Base-by-base conservation (phyloP, 2,329 filamentous ascomycete genomes). In the Albifimbria verrucaria region DNA sequence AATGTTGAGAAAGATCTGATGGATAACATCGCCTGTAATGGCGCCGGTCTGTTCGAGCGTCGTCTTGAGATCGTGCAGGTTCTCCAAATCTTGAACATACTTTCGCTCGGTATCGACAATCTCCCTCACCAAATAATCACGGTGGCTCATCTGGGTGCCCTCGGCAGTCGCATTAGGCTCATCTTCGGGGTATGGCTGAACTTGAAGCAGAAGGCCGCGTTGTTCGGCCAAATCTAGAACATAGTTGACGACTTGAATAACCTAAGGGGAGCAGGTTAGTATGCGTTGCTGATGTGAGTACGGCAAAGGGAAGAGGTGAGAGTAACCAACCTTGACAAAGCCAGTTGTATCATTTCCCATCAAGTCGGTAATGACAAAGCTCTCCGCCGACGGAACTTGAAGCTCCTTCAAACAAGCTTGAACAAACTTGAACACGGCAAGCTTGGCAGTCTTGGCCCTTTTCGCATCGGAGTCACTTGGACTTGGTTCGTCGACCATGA, bases 41-140 rank as follows among this genome's bases (percentile, higher is more conserved):
- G 91, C 85, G 36, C 92, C 92, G 59, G 88, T 92, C 67, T 95
- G 89, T 62, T 97, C 92, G 52, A 97, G 78, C 22, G 88, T 84
- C 72, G 90, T 93, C 74, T 96, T 97, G 66, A 97, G 81, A 48
- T 92, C 88, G 68, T 97, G 92, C 32, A 99, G 72, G 61, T 96
- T 93, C 69, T 97, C 93, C 50, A 99, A 75, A 75, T 99, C 94
- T 69, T 97, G 92, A 4, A 97, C 94, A 63, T 99, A 99, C 72
- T 97, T 97, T 57, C 94, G 87, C 72, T 99, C 94, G 2, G 93
- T 97, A 62, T 93, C 90, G 52, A 99, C 88, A 46, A 99, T 76
- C 72, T 99, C 94, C 65, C 89, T 86, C 43, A 99, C 83, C 56
- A 97, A 91, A 69, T 97, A 89, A 64, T 97, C 90, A 59, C 92